Evolutionary conservation across 169 alveolate genomes (phyloP).

Genomic region (Toxoplasma gondii): DNA sequence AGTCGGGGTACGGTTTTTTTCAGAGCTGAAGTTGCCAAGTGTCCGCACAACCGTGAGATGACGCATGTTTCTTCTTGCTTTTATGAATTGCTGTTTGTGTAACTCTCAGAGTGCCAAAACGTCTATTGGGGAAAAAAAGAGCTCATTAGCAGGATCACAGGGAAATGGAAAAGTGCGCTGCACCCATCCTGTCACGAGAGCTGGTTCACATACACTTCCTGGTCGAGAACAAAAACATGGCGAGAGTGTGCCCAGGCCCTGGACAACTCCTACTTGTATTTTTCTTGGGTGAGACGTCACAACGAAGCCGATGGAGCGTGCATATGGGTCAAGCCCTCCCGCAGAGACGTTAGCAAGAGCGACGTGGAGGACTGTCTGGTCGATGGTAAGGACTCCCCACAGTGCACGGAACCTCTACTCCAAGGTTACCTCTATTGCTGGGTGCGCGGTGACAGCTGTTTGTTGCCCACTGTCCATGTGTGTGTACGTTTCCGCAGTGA

Average conservation of each 20-base stretch:
- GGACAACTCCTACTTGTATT: not conserved
- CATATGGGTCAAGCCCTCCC: not conserved
- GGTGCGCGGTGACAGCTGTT: too few species aligned
- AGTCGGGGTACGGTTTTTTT: not conserved
- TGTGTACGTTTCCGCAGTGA: not conserved
- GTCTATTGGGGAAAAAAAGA: conserved; percentile 53
- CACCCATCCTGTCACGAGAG: not conserved
- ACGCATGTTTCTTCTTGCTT: not conserved
- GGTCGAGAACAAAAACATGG: conserved; percentile 46
- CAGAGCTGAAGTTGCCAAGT: not conserved
- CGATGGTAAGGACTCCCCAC: conserved; percentile 20
- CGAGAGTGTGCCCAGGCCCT: conserved; percentile 28
- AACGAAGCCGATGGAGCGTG: not conserved
- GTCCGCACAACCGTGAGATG: not conserved
- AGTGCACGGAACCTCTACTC: too few species aligned
- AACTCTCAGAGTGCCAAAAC: not conserved
- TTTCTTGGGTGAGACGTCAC: conserved; percentile 30
- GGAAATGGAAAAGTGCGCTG: not conserved
- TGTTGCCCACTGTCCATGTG: not conserved
- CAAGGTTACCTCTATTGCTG: too few species aligned
- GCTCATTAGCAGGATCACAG: not conserved
- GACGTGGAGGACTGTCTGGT: conserved; percentile 28
- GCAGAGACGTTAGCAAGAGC: not conserved
- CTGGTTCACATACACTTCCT: not conserved
- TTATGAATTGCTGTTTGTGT: not conserved